Conservation (phyloP, 495 filamentous ascomycete genomes). For the Aspergillus kassunensis region DNA sequence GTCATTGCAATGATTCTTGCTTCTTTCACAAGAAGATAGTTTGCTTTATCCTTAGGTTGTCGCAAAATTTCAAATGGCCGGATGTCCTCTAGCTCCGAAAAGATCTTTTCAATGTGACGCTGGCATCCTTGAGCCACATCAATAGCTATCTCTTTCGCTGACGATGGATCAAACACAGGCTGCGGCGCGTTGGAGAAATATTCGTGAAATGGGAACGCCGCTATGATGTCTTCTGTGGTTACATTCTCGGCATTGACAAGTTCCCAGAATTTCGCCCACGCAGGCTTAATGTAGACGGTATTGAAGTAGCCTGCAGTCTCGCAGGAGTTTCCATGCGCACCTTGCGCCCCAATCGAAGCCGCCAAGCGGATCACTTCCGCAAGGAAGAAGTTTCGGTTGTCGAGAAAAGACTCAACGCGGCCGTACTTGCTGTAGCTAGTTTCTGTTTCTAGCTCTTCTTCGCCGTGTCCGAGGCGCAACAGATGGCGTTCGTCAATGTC, state of each 20-base stretch:
- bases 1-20: slow-evolving; percentile 98
- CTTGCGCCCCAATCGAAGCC: slow-evolving; percentile 74
- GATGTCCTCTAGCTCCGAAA: slow-evolving; percentile 89
- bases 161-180: slow-evolving; percentile 67
- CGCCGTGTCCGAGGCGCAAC: slow-evolving; percentile 87
- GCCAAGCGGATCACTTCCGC: slow-evolving; percentile 85
- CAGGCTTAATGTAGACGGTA: slow-evolving; percentile 79
- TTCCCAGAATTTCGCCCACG: slow-evolving; percentile 84
- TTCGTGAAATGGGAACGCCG: slow-evolving; percentile 81
- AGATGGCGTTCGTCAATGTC: slow-evolving; percentile 97
- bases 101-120: slow-evolving; percentile 85
- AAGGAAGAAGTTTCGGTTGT: slow-evolving; percentile 75
- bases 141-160: slow-evolving; percentile 61
- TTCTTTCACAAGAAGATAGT: slow-evolving; percentile 92
- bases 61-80: slow-evolving; percentile 92
- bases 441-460: slow-evolving; percentile 86
- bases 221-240: slow-evolving; percentile 57
- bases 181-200: slow-evolving; percentile 89
- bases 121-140: slow-evolving; percentile 85
- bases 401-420: slow-evolving; percentile 91
- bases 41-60: slow-evolving; percentile 82
- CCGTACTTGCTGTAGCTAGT: slow-evolving; percentile 91
- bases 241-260: slow-evolving; percentile 45
- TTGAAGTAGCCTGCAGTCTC: slow-evolving; percentile 98
- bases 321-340: slow-evolving; percentile 89